A percentile compares a stretch with the other conserved stretches of the same genome.
Conservation (phyloP, 495 filamentous ascomycete species). For the Lophiostoma macrostomum region DNA sequence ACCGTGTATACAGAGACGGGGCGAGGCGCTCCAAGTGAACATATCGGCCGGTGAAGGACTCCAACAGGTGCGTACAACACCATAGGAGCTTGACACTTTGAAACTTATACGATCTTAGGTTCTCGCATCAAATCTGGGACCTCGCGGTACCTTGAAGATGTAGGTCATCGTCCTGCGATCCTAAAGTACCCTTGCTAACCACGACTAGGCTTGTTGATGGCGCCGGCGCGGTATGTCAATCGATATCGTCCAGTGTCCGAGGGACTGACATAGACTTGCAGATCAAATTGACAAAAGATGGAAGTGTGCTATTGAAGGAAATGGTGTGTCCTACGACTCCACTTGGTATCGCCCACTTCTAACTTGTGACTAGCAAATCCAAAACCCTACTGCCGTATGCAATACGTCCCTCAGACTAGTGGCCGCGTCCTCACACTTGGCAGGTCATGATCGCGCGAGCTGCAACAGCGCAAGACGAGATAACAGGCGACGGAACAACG, state of each 20-base stretch:
- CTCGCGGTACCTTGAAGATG: constrained; percentile 96
- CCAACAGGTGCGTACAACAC: constrained; percentile 36
- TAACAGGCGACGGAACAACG: constrained; percentile 96
- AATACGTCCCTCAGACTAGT: constrained; percentile 11
- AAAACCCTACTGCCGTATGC: constrained; percentile 81
- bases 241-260: not conserved
- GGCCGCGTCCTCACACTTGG: constrained; percentile 11
- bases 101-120: constrained; percentile 63
- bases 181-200: constrained; percentile 9
- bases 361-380: constrained; percentile 57
- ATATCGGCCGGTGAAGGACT: constrained; percentile 86
- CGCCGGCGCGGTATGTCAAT: constrained; percentile 71
- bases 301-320: constrained; percentile 89
- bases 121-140: constrained; percentile 91
- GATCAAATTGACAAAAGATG: constrained; percentile 99
- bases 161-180: constrained; percentile 42
- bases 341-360: not conserved
- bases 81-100: too few relatives aligned
- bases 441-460: constrained; percentile 96
- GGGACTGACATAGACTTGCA: constrained; percentile 38
- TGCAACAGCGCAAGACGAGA: constrained; percentile 97
- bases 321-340: constrained; percentile 64
- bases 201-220: constrained; percentile 82
- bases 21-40: constrained; percentile 93
- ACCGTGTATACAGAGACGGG: constrained; percentile 69